Percentiles rank a stretch among this genome's conserved stretches.
Evolutionary conservation across 2,329 filamentous ascomycete species (phyloP).

Genomic region (Beauveria asiatica): DNA sequence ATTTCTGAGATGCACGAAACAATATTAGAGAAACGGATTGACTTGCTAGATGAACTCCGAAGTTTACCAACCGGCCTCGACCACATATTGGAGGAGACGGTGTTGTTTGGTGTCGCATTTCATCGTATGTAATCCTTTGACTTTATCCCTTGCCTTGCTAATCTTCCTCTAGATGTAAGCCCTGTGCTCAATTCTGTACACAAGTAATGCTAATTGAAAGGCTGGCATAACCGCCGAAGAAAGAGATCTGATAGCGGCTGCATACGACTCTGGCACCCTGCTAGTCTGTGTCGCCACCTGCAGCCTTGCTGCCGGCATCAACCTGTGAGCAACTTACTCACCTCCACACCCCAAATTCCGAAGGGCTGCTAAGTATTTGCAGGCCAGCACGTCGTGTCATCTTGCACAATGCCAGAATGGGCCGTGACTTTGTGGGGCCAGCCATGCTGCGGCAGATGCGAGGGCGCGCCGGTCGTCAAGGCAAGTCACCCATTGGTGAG

Average conservation of each 20-base stretch:
- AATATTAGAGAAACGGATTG: constrained; percentile 49
- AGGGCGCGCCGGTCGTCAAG: constrained; percentile 68
- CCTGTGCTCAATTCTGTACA: neutral
- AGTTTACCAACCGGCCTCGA: constrained; percentile 61
- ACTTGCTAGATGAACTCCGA: constrained; percentile 57
- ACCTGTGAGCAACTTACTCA: constrained; percentile 37
- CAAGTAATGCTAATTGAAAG: constrained; percentile 26
- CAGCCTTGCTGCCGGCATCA: constrained; percentile 76
- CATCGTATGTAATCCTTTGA: constrained; percentile 45
- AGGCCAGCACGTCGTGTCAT: constrained; percentile 63
- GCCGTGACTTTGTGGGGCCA: constrained; percentile 65
- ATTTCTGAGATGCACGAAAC: constrained; percentile 35
- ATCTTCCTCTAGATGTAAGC: constrained; percentile 27
- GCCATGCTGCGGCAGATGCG: constrained; percentile 77
- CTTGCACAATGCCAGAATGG: constrained; percentile 67
- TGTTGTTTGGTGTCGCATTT: constrained; percentile 62
- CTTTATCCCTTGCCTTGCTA: neutral
- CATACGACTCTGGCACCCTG: constrained; percentile 59
- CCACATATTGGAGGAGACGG: constrained; percentile 52
- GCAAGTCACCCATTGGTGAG: constrained; percentile 69
- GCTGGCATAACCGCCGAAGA: constrained; percentile 68
- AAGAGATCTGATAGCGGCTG: constrained; percentile 59
- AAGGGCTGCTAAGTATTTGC: constrained; percentile 11
- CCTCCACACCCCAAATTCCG: neutral
- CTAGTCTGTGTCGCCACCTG: constrained; percentile 70